A percentile compares a stretch with the other conserved stretches of the same genome.
phyloP scores from a whole-genome alignment of 1,284 basidiomycete species.

The Ganoderma sinense region DNA sequence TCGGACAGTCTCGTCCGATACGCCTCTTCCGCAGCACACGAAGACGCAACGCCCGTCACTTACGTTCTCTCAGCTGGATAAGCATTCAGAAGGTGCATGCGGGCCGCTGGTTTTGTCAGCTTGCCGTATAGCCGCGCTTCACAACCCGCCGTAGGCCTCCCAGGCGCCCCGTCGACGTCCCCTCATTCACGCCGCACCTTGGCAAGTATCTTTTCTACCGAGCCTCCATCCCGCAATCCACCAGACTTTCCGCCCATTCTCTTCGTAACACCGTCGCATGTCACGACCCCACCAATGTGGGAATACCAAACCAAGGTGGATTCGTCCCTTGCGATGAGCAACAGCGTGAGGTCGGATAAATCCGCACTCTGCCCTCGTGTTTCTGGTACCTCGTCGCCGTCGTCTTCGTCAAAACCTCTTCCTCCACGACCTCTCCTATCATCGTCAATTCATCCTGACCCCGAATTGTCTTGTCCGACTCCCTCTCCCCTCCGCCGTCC shows the following conservation, averaged over 20 bases:
- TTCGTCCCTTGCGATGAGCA: constrained; percentile 16
- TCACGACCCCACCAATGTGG: not conserved
- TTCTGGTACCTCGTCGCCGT: not conserved
- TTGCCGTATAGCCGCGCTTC: constrained; percentile 30
- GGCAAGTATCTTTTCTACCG: constrained; percentile 15
- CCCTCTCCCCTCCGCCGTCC: constrained; percentile 19
- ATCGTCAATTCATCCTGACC: constrained; percentile 3
- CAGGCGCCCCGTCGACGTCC: constrained; percentile 16
- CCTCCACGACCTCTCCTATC: not conserved
- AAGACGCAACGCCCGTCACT: constrained; percentile 24
- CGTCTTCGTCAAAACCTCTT: not conserved
- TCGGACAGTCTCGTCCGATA: not conserved
- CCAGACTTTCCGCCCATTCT: constrained; percentile 42
- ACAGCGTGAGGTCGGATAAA: constrained; percentile 15
- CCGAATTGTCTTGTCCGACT: constrained; percentile 20
- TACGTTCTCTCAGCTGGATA: constrained; percentile 35
- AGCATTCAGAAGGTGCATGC: constrained; percentile 41
- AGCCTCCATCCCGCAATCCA: constrained; percentile 37
- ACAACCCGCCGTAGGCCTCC: constrained; percentile 13
- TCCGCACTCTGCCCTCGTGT: constrained; percentile 2
- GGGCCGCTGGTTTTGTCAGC: constrained; percentile 41
- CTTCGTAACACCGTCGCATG: constrained; percentile 27
- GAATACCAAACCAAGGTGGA: constrained; percentile 20
- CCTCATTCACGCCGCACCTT: not conserved
- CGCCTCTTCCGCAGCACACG: not conserved